phyloP scores from a whole-genome alignment of 2,329 filamentous ascomycete species.

The Aureobasidium uvarum region DNA sequence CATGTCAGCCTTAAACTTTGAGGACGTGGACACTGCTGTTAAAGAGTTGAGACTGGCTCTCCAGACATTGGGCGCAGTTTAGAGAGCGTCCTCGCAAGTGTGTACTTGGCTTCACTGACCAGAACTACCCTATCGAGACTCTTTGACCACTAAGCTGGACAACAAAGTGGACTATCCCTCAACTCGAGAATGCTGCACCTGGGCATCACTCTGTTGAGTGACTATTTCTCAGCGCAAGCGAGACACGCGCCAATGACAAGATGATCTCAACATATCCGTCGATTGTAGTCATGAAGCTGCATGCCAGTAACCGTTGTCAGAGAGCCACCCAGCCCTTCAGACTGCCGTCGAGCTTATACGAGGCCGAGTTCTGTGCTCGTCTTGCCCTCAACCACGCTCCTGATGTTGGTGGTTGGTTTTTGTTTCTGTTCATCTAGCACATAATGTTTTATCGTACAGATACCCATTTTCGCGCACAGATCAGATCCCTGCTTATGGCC shows the following conservation, averaged over 20 bases:
- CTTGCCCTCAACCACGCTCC: not conserved
- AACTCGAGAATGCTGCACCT: not conserved
- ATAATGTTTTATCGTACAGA: conserved; percentile 6
- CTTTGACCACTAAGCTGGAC: not conserved
- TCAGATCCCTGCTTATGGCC: not conserved
- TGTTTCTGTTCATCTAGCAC: not conserved
- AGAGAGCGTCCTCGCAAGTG: not conserved
- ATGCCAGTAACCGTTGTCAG: not conserved
- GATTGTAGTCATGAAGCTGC: not conserved
- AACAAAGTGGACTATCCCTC: not conserved
- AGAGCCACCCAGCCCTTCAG: not conserved
- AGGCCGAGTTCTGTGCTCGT: not conserved
- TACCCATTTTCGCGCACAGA: not conserved
- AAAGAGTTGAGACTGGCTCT: conserved; percentile 78
- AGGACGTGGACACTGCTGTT: conserved; percentile 87
- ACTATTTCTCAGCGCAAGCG: not conserved
- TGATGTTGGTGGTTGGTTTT: not conserved
- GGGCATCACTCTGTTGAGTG: not conserved
- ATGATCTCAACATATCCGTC: not conserved
- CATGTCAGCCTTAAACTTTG: conserved; percentile 93
- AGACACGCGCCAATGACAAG: not conserved
- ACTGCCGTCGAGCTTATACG: not conserved
- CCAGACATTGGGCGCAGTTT: conserved; percentile 63
- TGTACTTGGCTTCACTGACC: not conserved
- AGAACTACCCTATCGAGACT: not conserved